phyloP scores from a whole-genome alignment of 140 eudicot species.

The Flaveria floridana region DNA sequence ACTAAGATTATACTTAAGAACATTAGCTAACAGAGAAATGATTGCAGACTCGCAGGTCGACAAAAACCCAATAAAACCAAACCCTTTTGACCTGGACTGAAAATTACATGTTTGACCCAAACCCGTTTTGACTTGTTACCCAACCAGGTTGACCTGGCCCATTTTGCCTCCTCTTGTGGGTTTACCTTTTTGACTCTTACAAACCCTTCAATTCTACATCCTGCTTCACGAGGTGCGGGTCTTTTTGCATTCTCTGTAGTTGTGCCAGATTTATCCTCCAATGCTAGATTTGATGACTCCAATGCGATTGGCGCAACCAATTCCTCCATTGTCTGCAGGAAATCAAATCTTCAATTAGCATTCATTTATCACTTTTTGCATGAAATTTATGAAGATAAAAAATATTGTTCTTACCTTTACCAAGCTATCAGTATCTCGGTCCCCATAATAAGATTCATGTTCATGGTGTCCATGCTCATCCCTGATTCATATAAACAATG shows the following conservation, averaged over 20 bases:
- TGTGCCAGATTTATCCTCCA: slow-evolving; percentile 49
- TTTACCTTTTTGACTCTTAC: slow-evolving; percentile 92
- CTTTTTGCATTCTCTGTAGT: slow-evolving; percentile 48
- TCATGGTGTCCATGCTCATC: slow-evolving; percentile 87
- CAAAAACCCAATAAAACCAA: not conserved
- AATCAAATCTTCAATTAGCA: slow-evolving; percentile 13
- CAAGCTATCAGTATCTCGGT: slow-evolving; percentile 83
- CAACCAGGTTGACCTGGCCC: not conserved
- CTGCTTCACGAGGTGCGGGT: slow-evolving; percentile 83
- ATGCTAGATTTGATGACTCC: slow-evolving; percentile 44
- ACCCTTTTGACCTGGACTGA: not conserved
- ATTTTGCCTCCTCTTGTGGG: slow-evolving; percentile 8
- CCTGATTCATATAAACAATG: slow-evolving; percentile 41
- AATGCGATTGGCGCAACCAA: slow-evolving; percentile 68
- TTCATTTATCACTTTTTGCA: not conserved
- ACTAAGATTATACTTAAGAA: not conserved
- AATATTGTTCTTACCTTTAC: slow-evolving; percentile 56
- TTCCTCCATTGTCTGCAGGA: slow-evolving; percentile 69
- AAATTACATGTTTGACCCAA: not conserved
- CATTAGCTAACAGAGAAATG: not conserved
- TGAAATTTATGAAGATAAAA: not conserved
- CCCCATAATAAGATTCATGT: slow-evolving; percentile 95
- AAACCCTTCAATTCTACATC: slow-evolving; percentile 95
- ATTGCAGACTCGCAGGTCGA: not conserved
- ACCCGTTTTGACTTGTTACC: not conserved